A percentile compares a stretch with the other conserved stretches of the same genome.
Evolutionary conservation across 2,329 filamentous ascomycete species (phyloP).

Genomic region (Botrytis elliptica): DNA sequence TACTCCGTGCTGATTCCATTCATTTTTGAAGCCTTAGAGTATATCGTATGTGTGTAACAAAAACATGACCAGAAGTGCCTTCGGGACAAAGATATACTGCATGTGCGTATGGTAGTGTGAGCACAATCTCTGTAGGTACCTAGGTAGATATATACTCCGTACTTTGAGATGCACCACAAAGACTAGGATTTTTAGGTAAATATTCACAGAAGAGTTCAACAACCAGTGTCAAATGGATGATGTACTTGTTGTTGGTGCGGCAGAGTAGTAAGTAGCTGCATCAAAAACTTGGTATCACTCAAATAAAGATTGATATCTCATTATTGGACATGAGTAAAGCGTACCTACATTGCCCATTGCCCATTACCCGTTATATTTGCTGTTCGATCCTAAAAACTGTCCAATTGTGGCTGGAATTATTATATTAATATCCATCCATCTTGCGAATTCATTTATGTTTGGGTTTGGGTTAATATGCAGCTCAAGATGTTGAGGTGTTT

Average conservation of each 20-base stretch:
- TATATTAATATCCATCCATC: neutral
- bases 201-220: neutral
- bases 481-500: neutral
- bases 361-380: neutral
- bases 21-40: neutral
- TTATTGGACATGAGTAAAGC: neutral
- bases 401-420: neutral
- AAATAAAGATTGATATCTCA: neutral
- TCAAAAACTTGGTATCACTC: neutral
- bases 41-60: neutral
- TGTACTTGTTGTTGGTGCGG: neutral
- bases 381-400: neutral
- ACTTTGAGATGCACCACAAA: neutral
- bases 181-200: neutral
- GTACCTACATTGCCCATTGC: neutral
- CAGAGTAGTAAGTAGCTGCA: neutral
- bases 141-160: neutral
- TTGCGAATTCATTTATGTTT: neutral
- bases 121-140: neutral
- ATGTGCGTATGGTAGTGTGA: neutral
- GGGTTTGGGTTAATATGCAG: neutral
- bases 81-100: too few relatives aligned
- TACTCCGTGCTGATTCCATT: neutral
- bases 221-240: neutral
- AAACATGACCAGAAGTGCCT: neutral